Conservation (phyloP, 106 monocot genomes). For the Platanthera zijinensis region DNA sequence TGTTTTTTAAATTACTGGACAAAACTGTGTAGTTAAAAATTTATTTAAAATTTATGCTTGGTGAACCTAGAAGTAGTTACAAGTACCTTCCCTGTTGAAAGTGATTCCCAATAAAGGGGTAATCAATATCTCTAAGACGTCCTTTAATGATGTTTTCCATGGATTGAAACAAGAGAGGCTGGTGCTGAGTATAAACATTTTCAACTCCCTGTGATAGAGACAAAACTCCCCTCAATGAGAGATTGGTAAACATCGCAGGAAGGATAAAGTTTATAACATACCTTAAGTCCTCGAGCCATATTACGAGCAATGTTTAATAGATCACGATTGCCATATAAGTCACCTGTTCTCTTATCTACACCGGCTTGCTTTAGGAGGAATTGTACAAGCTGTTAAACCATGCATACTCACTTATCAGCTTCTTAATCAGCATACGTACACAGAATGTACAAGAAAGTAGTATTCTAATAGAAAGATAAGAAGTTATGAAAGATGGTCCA, state of each 20-base stretch:
- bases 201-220: conserved; percentile 72
- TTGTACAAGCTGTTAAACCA: conserved; percentile 57
- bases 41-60: too few species aligned
- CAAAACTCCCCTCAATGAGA: conserved; percentile 6
- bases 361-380: conserved; percentile 77
- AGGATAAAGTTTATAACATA: conserved; percentile 12
- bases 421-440: not conserved
- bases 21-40: too few species aligned
- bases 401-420: conserved; percentile 1
- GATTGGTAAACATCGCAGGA: not conserved
- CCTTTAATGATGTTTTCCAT: conserved; percentile 92
- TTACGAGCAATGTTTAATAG: conserved; percentile 70
- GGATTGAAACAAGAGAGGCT: conserved; percentile 91
- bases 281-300: conserved; percentile 80
- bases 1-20: too few species aligned
- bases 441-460: not conserved
- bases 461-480: not conserved
- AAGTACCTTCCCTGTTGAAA: conserved; percentile 89
- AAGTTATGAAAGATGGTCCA: not conserved
- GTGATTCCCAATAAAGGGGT: conserved; percentile 92
- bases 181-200: conserved; percentile 98
- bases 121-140: conserved; percentile 74
- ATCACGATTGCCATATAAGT: conserved; percentile 71
- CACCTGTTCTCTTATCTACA: conserved; percentile 65
- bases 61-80: not conserved